phyloP scores from a whole-genome alignment of 306 rosid genomes.

The Malus sylvestris region DNA sequence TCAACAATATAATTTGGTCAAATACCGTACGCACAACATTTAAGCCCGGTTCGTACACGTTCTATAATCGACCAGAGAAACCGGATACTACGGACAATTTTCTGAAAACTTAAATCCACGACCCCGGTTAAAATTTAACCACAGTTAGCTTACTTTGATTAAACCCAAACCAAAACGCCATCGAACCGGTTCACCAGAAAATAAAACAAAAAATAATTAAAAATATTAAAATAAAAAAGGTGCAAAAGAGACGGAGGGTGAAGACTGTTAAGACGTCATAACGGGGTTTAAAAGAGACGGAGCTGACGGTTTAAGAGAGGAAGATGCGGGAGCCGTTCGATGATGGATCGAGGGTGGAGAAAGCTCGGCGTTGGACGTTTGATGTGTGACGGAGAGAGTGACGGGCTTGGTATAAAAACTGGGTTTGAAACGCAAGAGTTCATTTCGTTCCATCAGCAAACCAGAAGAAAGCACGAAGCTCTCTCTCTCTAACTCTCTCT shows the following conservation, averaged over 20 bases:
- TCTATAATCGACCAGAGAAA: neutral
- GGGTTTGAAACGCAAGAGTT: constrained; percentile 37
- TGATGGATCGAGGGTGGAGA: constrained; percentile 32
- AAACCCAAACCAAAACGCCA: neutral
- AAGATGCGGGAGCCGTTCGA: constrained; percentile 31
- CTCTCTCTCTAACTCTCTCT: constrained; percentile 5
- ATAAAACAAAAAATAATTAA: neutral
- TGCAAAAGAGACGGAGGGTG: too few species aligned
- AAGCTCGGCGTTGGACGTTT: constrained; percentile 32
- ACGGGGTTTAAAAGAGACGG: constrained; percentile 32
- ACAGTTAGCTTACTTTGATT: constrained; percentile 13
- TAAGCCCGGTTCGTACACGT: neutral
- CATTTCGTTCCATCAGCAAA: constrained; percentile 44
- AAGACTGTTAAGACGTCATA: constrained; percentile 10
- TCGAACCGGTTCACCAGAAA: constrained; percentile 25
- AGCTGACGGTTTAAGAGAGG: constrained; percentile 24
- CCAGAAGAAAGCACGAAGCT: constrained; percentile 10
- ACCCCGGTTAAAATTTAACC: constrained; percentile 26
- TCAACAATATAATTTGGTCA: neutral
- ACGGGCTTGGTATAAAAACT: constrained; percentile 36
- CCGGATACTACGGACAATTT: neutral
- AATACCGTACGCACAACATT: neutral
- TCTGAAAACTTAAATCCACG: neutral
- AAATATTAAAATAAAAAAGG: too few species aligned
- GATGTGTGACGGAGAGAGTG: constrained; percentile 35